Evolutionary conservation across 2,329 filamentous ascomycete genomes (phyloP).

Genomic region (Aspergillus fumigatiaffinis): DNA sequence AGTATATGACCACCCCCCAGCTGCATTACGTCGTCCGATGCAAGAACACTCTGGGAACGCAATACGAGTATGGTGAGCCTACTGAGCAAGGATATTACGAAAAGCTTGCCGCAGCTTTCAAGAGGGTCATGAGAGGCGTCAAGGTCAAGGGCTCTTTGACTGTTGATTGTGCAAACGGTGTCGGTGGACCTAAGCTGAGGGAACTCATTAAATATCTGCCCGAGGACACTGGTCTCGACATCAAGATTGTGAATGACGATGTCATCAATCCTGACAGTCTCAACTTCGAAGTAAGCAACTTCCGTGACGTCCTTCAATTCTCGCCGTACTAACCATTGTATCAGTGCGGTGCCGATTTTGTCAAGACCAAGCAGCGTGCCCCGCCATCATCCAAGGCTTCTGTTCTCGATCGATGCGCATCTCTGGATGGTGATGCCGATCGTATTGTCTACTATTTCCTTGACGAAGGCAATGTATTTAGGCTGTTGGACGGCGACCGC

Average conservation of each 20-base stretch:
- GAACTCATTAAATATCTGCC: constrained; percentile 83
- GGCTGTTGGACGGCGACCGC: constrained; percentile 91
- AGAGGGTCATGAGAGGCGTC: constrained; percentile 71
- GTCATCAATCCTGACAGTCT: constrained; percentile 83
- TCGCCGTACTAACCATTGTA: constrained; percentile 14
- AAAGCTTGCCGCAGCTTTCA: constrained; percentile 83
- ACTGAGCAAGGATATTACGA: constrained; percentile 93
- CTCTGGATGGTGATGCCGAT: constrained; percentile 92
- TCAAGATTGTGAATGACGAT: constrained; percentile 89
- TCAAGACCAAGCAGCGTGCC: constrained; percentile 93
- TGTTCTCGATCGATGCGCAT: constrained; percentile 75
- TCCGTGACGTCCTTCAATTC: neutral
- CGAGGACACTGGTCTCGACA: constrained; percentile 65
- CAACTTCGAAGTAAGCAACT: constrained; percentile 70
- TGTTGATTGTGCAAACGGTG: constrained; percentile 95
- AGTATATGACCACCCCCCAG: constrained; percentile 93
- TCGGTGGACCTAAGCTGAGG: constrained; percentile 84
- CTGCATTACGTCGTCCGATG: constrained; percentile 94
- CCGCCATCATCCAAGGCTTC: constrained; percentile 77
- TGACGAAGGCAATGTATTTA: constrained; percentile 77
- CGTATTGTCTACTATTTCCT: constrained; percentile 93
- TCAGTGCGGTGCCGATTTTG: constrained; percentile 89
- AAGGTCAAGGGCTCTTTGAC: constrained; percentile 71
- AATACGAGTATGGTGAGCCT: constrained; percentile 80
- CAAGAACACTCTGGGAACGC: constrained; percentile 85